These are phyloP conservation scores for Nakazawaea siamensis DNA, from an alignment of 805 yeast species.

Conservation along the genomic window DNA sequence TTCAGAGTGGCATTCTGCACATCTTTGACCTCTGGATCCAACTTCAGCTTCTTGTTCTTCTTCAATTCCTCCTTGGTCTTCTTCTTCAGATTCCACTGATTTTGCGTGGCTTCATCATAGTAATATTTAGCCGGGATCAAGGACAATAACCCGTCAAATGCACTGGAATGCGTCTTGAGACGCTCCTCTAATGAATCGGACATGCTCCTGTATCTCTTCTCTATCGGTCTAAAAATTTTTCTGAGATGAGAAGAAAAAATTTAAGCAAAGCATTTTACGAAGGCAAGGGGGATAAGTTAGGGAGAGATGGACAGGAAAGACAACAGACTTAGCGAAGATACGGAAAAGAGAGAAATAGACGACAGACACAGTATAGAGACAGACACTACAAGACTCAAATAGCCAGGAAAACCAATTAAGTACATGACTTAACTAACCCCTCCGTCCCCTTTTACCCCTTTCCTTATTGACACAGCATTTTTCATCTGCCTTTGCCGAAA, in stretches of 20 bases:
- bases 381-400: no score
- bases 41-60: slow-evolving; percentile 56
- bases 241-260: neutral
- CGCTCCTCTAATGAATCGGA: slow-evolving; percentile 43
- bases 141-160: slow-evolving; percentile 84
- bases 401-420: no score
- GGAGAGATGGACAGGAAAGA: neutral
- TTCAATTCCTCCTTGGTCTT: slow-evolving; percentile 56
- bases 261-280: neutral
- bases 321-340: no score
- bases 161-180: slow-evolving; percentile 65
- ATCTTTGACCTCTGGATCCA: slow-evolving; percentile 55
- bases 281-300: neutral
- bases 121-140: slow-evolving; percentile 92
- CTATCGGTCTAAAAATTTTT: no score
- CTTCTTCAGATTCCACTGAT: slow-evolving; percentile 87
- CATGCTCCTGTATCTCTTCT: no score
- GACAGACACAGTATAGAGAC: no score
- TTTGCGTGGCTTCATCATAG: slow-evolving; percentile 82
- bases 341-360: no score
- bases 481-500: no score
- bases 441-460: no score
- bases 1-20: slow-evolving; percentile 49
- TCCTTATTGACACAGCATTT: no score
- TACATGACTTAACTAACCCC: no score